These are phyloP conservation scores for Tolypocladium inflatum DNA, from an alignment of 2,329 filamentous ascomycete genomes.

Conservation along the genomic window DNA sequence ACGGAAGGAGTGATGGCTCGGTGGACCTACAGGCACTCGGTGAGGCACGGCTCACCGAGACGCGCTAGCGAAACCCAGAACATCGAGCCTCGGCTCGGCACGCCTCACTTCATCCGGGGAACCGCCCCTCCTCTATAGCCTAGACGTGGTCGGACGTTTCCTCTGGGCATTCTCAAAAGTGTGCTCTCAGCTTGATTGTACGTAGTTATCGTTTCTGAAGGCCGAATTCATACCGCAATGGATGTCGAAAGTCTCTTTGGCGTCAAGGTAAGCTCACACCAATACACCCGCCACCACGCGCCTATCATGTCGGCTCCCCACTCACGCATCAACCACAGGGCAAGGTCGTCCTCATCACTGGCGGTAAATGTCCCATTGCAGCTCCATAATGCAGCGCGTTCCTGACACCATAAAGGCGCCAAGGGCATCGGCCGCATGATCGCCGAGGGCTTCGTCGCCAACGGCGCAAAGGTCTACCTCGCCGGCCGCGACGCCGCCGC, in stretches of 20 bases:
- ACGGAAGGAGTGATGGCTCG: too few species aligned
- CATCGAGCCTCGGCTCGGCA: background rate
- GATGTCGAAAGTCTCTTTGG: slow-evolving; percentile 45
- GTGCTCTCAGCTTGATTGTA: background rate
- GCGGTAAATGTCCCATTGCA: slow-evolving; percentile 20
- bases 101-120: background rate
- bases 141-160: background rate
- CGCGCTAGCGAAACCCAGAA: background rate
- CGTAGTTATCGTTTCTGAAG: background rate
- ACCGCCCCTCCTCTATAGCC: background rate
- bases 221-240: slow-evolving; percentile 27
- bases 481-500: slow-evolving; percentile 52
- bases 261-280: slow-evolving; percentile 39
- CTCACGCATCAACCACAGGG: slow-evolving; percentile 23
- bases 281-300: background rate
- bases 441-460: slow-evolving; percentile 53
- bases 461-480: slow-evolving; percentile 57
- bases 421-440: slow-evolving; percentile 63
- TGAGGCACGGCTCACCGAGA: background rate
- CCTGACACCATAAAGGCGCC: slow-evolving; percentile 22
- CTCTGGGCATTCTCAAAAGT: background rate
- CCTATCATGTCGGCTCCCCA: background rate
- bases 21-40: background rate
- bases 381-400: background rate
- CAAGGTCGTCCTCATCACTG: slow-evolving; percentile 50